A percentile compares a stretch with the other conserved stretches of the same genome.
phyloP scores from a whole-genome alignment of 2,329 filamentous ascomycete species.

The Trichophyton mentagrophytes region DNA sequence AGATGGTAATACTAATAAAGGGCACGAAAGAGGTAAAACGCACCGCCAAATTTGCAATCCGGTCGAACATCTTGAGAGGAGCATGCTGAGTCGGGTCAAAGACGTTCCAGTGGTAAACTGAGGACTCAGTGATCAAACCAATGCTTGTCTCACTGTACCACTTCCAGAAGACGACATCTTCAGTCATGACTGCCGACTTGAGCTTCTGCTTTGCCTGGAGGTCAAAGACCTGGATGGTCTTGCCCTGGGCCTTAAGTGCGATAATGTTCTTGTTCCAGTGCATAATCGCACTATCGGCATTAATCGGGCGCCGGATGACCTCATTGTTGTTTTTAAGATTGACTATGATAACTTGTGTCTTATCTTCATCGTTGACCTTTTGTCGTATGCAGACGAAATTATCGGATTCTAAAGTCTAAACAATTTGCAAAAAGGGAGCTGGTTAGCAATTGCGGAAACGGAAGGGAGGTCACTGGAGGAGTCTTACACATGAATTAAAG shows the following conservation, averaged over 20 bases:
- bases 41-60: slow-evolving; percentile 78
- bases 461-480: slow-evolving; percentile 9
- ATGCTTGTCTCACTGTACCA: slow-evolving; percentile 87
- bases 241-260: slow-evolving; percentile 83
- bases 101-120: slow-evolving; percentile 96
- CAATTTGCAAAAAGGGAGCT: not conserved
- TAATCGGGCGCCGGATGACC: slow-evolving; percentile 87
- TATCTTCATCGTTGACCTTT: slow-evolving; percentile 70
- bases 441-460: slow-evolving; percentile 8
- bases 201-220: slow-evolving; percentile 85
- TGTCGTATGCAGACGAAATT: slow-evolving; percentile 92
- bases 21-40: slow-evolving; percentile 27
- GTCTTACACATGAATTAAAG: slow-evolving; percentile 73
- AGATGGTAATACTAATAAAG: not conserved
- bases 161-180: slow-evolving; percentile 98
- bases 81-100: slow-evolving; percentile 68
- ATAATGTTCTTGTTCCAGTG: slow-evolving; percentile 96
- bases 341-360: slow-evolving; percentile 91
- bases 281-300: slow-evolving; percentile 99
- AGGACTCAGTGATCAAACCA: slow-evolving; percentile 78
- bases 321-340: slow-evolving; percentile 97
- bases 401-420: slow-evolving; percentile 92
- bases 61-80: slow-evolving; percentile 86
- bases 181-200: slow-evolving; percentile 91
- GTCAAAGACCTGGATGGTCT: slow-evolving; percentile 96